Evolutionary conservation across 2,329 filamentous ascomycete species (phyloP), one percentile per base, ranked within the genome.

Genomic region (Coniochaeta pulveracea): DNA sequence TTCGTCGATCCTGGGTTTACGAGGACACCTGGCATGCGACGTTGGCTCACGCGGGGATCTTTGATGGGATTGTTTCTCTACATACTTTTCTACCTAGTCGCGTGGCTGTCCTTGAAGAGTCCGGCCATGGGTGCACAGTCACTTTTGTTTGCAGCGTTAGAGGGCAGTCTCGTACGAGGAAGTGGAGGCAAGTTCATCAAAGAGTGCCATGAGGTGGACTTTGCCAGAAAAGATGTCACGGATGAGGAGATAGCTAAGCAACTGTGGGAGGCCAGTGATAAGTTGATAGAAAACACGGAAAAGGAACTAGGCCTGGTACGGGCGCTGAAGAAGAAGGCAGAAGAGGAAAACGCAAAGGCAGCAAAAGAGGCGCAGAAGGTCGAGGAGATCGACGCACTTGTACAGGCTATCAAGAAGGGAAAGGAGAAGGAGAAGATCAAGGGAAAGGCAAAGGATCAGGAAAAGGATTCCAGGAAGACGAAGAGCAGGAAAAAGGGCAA

Each of bases 101-200:
- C 83, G 54, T 96, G 89, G 85, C 56, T 98, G 15, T 55, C 95
- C 2, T 64, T 98, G 34, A 96, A 98, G 57, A 88, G 82, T 21
- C 73, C 86, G 1, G 60, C 77, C 34, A 78, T 83, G 58, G 91
- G 85, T 3, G 84, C 89, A 1, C 88, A 98, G 58, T 86, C 82
- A 5, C 76, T 96, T 29, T 61, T 96, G 7, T 80, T 79, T 44
- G 88, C 88, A 1, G 77, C 78, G 2, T 93, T 95, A 84, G 88
- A 95, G 35, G 70, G 71, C 3, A 64, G 68, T 3, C 72, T 86
- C 33, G 75, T 71, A 4, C 67, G 77, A 21, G 74, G 69, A 2
- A 48, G 57, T 1, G 83, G 83, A 7, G 83, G 80, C 0, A 78
- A 70, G 49, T 52, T 93, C 31, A 68, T 98, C 51, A 96, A 95